Evolutionary conservation across 139 green algal species (phyloP).

Genomic region (Tetraselmis chui): DNA sequence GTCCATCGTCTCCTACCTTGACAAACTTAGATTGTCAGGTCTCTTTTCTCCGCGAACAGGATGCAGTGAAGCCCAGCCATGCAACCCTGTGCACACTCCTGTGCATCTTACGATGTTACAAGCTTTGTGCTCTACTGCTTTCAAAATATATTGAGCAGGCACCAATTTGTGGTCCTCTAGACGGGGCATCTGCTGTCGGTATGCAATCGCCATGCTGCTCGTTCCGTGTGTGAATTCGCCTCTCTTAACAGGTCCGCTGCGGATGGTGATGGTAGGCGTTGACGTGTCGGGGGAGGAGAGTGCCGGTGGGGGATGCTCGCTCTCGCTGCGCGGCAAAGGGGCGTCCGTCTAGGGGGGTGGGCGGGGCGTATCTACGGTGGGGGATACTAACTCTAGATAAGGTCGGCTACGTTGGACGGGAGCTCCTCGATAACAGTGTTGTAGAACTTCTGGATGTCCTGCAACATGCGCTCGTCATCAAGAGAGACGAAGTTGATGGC

Average conservation of each 20-base stretch:
- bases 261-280: too few relatives aligned
- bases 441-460: constrained; percentile 99
- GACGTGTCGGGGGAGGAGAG: too few relatives aligned
- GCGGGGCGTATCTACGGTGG: not conserved
- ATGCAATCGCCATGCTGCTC: not conserved
- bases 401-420: constrained; percentile 91
- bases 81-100: too few relatives aligned
- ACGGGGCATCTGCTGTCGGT: not conserved
- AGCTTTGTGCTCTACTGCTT: not conserved
- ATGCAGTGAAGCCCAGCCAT: too few relatives aligned
- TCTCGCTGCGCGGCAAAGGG: not conserved
- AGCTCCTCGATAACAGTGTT: constrained; percentile 99
- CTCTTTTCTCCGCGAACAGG: too few relatives aligned
- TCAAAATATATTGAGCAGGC: not conserved
- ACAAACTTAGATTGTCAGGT: too few relatives aligned
- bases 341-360: not conserved
- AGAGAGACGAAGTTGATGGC: constrained; percentile 98
- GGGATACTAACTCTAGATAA: constrained; percentile 54
- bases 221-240: too few relatives aligned
- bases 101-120: not conserved
- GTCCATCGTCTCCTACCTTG: too few relatives aligned
- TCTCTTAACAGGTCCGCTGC: too few relatives aligned
- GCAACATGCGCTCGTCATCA: constrained; percentile 90
- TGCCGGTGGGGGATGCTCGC: too few relatives aligned
- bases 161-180: not conserved